Evolutionary conservation across 495 filamentous ascomycete genomes (phyloP).

Genomic region (Hypoxylon perforatum): DNA sequence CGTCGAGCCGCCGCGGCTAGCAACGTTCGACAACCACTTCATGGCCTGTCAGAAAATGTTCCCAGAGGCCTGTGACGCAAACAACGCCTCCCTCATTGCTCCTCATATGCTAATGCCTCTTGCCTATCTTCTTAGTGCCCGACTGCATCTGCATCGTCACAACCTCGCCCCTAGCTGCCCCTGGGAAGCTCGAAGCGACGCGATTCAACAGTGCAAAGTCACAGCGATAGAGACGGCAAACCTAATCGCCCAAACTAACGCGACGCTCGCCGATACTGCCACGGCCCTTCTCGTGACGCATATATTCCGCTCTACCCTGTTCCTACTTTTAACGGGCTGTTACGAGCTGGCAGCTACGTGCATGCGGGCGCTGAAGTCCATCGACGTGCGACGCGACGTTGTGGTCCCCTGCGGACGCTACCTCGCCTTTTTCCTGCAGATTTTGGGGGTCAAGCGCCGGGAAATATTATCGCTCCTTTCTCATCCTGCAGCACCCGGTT

Average conservation of each 20-base stretch:
- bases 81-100: constrained; percentile 72
- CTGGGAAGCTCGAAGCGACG: constrained; percentile 69
- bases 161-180: constrained; percentile 83
- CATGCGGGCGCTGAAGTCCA: constrained; percentile 73
- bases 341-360: constrained; percentile 78
- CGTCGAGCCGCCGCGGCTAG: constrained; percentile 75
- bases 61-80: constrained; percentile 75
- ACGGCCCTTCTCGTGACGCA: constrained; percentile 76
- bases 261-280: constrained; percentile 54
- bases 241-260: constrained; percentile 72
- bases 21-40: constrained; percentile 86
- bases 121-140: constrained; percentile 82
- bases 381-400: constrained; percentile 75
- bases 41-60: constrained; percentile 76
- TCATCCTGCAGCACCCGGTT: constrained; percentile 37
- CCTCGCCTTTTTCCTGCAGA: constrained; percentile 81
- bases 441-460: constrained; percentile 68
- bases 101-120: constrained; percentile 78
- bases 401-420: constrained; percentile 85
- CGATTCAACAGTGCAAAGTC: constrained; percentile 79
- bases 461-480: constrained; percentile 54
- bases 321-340: constrained; percentile 78
- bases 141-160: constrained; percentile 88
- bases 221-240: constrained; percentile 81
- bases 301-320: constrained; percentile 87